Base-by-base conservation (phyloP, 148 eudicot genomes). In the Diospyros lotus region DNA sequence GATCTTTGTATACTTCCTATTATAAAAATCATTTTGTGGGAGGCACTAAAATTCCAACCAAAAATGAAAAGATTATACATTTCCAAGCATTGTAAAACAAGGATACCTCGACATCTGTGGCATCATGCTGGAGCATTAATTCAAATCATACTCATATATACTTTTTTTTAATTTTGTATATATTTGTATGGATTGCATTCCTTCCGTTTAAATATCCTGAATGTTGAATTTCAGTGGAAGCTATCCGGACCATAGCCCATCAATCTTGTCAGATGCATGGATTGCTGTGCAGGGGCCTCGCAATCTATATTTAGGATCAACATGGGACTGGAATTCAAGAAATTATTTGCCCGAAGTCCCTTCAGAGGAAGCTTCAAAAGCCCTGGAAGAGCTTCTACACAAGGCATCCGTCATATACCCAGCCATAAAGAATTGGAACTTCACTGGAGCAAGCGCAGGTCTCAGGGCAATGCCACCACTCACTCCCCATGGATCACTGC, bases 261-360 rank as follows among this genome's bases (percentile, higher is more conserved):
- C 98, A 46, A 88, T 96, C 67, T 84, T 96, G 69, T 96, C 99
- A 65, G 98, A 93, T 78, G 99, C 90, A n/a, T 96, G 99, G 99
- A 79, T 93, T 46, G 87, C 98, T 72, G 76, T 87, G 18, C 93
- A 89, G 59, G 90, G 94, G 11, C 84, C 93, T 76, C 89, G 84
- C 12, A 77, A 75, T 74, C 69, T 96, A 58, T 75, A 78, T 82
- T 12, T 96, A 71, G 98, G 98, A 43, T 87, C 99, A n/a, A 96
- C 98, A 71, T 95, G 98, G 98, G 93, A 95, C 62, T 95, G 98
- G 98, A 90, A 82, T 28, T 95, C 98, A 1, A 83, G 75, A 46
- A 89, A 96, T 80, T 84, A 82, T 81, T 89, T 93, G 44, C 81
- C 87, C 14, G n/a, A 51, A 15, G 98, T 89, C 73, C 72, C 90